These are phyloP conservation scores for Capillidium rhysosporum DNA, from an alignment of 371 early-diverging fungal species.

Conservation along the genomic window DNA sequence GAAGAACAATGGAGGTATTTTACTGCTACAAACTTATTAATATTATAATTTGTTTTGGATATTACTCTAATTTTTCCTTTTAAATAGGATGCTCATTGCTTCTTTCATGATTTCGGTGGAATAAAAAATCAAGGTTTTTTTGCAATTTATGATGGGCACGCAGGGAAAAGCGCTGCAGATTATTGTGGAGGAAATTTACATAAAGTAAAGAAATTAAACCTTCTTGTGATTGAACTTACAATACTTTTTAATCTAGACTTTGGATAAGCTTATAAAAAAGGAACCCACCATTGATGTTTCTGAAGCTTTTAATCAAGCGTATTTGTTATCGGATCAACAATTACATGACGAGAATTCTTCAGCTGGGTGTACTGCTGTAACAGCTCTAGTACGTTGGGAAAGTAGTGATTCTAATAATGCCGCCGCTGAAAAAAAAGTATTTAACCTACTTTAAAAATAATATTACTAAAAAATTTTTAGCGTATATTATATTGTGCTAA, in stretches of 20 bases:
- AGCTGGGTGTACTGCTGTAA: slow-evolving; percentile 87
- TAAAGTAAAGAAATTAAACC: slow-evolving; percentile 21
- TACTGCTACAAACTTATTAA: slow-evolving; percentile 8
- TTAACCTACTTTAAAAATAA: neutral
- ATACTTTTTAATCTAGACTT: slow-evolving; percentile 20
- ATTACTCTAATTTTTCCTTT: slow-evolving; percentile 12
- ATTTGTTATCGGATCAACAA: slow-evolving; percentile 59
- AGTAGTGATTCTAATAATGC: too few relatives aligned
- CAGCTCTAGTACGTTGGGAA: slow-evolving; percentile 47
- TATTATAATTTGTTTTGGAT: neutral
- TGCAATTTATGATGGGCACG: slow-evolving; percentile 97
- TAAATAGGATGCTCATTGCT: slow-evolving; percentile 66
- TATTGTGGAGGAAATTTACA: slow-evolving; percentile 88
- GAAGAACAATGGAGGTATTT: slow-evolving; percentile 85
- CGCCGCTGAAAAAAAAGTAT: neutral
- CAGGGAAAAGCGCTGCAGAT: slow-evolving; percentile 86
- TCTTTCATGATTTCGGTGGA: slow-evolving; percentile 54
- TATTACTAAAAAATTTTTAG: slow-evolving; percentile 16
- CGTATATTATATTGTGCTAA: slow-evolving; percentile 83
- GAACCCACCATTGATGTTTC: slow-evolving; percentile 34
- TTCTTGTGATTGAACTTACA: neutral
- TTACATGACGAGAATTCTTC: slow-evolving; percentile 45
- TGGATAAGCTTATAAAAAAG: slow-evolving; percentile 25
- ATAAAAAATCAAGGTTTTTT: slow-evolving; percentile 71
- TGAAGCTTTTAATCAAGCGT: slow-evolving; percentile 65